A percentile compares a stretch with the other conserved stretches of the same genome.
Conservation (phyloP, 495 filamentous ascomycete genomes). For the Neurospora sp. region DNA sequence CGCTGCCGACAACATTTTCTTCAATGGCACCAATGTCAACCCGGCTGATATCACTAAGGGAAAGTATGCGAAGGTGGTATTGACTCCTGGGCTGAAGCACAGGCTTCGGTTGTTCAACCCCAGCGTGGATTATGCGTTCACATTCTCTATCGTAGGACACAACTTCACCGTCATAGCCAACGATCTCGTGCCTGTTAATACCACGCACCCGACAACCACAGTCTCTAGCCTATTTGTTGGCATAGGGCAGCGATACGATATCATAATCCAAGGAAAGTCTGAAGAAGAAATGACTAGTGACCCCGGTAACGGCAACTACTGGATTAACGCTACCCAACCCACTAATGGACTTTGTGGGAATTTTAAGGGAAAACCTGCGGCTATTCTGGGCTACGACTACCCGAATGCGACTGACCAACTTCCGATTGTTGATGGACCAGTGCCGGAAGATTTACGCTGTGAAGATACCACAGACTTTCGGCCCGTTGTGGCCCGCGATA, state of each 20-base stretch:
- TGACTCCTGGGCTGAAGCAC: constrained; percentile 33
- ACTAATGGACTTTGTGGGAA: background rate
- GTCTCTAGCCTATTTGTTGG: constrained; percentile 35
- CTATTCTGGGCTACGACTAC: constrained; percentile 10
- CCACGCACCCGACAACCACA: constrained; percentile 25
- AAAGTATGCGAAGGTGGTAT: constrained; percentile 20
- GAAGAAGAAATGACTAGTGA: constrained; percentile 30
- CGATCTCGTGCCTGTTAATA: constrained; percentile 38
- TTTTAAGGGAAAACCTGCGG: background rate
- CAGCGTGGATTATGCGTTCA: constrained; percentile 36
- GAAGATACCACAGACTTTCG: constrained; percentile 4
- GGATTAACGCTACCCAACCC: constrained; percentile 4
- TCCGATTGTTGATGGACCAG: constrained; percentile 2
- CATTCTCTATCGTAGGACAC: constrained; percentile 42
- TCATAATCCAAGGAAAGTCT: constrained; percentile 40
- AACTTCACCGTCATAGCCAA: constrained; percentile 37
- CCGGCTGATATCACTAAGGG: constrained; percentile 19
- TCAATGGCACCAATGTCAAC: constrained; percentile 32
- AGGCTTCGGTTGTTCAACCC: constrained; percentile 47
- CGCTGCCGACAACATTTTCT: background rate
- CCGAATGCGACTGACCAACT: constrained; percentile 1
- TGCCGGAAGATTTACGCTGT: constrained; percentile 4
- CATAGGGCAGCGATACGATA: constrained; percentile 58
- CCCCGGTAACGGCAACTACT: constrained; percentile 36
- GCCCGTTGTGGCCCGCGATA: constrained; percentile 4